Base-by-base conservation (phyloP, 768 basidiomycete genomes). In the Collybiopsis luxurians region DNA sequence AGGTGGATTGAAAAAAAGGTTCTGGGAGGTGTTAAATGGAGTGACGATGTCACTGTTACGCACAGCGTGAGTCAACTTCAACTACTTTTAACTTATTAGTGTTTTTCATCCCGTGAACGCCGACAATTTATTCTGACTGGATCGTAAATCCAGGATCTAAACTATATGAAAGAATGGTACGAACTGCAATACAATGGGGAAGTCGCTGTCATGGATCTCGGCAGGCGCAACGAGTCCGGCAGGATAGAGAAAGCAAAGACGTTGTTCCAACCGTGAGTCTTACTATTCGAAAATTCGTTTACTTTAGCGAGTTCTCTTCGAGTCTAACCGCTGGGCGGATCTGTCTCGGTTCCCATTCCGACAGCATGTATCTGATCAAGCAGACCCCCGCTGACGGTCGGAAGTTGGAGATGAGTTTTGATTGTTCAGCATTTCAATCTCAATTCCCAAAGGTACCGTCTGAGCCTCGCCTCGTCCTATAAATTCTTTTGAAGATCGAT, bases 41-140 rank as follows among this genome's bases (percentile, higher is more conserved):
- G 52, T 27, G 58, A 59, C 46, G 58, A 59, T 59, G 58, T 59
- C 17, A 55, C 58, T 38, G 58, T 59, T 6, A 59, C 57, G 4
- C 57, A 58, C n/a, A 53, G 44, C 34, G 57, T 58, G 23, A 53
- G 57, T 23, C 27, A 31, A 30, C 17, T 49, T 34, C 34, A n/a
- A n/a, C n/a, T n/a, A n/a, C n/a, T n/a, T n/a, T n/a, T n/a, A n/a
- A n/a, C 30, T n/a, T 24, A 6, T 7, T 15, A 15, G 19, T 19
- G 7, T 6, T 12, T 10, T 34, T 13, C 31, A 34, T 34, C 31
- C 31, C 31, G 31, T 13, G 31, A 34, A 6, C 31, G 6, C 31
- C 26, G n/a, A 12, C 2, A 40, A 34, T 57, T 9, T 21, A n/a
- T 23, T 21, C 27, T 15, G 9, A 24, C 26, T 9, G n/a, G 24